Evolutionary conservation across 1,284 basidiomycete genomes (phyloP).

Genomic region (Sporisorium sorghi): DNA sequence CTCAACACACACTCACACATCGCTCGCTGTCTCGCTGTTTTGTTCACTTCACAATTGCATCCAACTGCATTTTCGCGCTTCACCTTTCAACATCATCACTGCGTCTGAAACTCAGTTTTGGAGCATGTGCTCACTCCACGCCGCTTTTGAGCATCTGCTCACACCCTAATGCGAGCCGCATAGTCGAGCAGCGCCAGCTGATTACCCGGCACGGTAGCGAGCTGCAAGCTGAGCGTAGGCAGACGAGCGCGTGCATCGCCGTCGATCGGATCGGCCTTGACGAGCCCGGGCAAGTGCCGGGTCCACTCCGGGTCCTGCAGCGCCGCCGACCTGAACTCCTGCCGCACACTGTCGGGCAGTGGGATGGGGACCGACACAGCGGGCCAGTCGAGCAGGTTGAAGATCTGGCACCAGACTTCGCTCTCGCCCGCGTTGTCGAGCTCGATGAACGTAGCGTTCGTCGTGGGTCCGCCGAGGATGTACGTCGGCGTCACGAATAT

Average conservation of each 20-base stretch:
- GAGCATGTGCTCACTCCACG: too few relatives aligned
- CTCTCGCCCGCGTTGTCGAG: constrained; percentile 20
- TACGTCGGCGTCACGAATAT: constrained; percentile 41
- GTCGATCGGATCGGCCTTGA: constrained; percentile 15
- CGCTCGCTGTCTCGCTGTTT: constrained; percentile 5
- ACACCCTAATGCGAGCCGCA: constrained; percentile 7
- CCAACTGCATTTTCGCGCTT: constrained; percentile 39
- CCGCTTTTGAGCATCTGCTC: too few relatives aligned
- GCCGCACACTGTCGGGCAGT: neutral
- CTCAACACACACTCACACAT: constrained; percentile 23
- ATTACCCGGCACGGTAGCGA: constrained; percentile 26
- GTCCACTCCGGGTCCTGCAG: constrained; percentile 4
- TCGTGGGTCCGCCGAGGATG: constrained; percentile 22
- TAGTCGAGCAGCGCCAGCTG: constrained; percentile 23
- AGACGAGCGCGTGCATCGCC: neutral
- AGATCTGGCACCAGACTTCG: constrained; percentile 43
- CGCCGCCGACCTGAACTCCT: neutral
- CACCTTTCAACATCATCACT: too few relatives aligned
- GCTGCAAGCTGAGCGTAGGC: constrained; percentile 26
- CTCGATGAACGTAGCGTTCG: constrained; percentile 6
- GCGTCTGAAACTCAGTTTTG: too few relatives aligned
- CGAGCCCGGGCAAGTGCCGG: neutral
- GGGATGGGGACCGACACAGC: constrained; percentile 25
- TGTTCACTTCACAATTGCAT: constrained; percentile 23
- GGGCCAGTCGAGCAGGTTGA: constrained; percentile 48